These are phyloP conservation scores for Aureobasidium melanogenum DNA, from an alignment of 2,329 filamentous ascomycete genomes.

Conservation along the genomic window DNA sequence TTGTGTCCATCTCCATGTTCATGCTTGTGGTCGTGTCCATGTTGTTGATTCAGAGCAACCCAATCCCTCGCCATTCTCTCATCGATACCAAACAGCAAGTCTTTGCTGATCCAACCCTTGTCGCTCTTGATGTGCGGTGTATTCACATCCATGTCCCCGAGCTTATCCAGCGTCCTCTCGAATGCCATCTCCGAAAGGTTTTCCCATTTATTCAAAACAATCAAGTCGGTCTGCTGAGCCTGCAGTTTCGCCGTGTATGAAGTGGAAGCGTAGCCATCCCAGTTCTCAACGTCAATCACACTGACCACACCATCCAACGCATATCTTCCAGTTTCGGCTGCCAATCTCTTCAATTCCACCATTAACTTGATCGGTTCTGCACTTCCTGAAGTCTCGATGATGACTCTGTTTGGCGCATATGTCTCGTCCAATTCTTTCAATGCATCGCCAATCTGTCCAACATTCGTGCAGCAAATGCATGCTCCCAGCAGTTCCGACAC, in stretches of 20 bases:
- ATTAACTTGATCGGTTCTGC: slow-evolving; percentile 78
- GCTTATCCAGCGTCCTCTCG: slow-evolving; percentile 67
- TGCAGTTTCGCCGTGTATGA: slow-evolving; percentile 83
- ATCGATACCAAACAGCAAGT: slow-evolving; percentile 81
- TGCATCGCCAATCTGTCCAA: slow-evolving; percentile 78
- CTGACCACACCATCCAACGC: slow-evolving; percentile 79
- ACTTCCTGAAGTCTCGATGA: slow-evolving; percentile 86
- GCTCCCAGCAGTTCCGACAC: slow-evolving; percentile 91
- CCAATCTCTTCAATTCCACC: slow-evolving; percentile 77
- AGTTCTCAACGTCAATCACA: slow-evolving; percentile 92
- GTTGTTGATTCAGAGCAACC: slow-evolving; percentile 29
- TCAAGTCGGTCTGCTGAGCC: slow-evolving; percentile 79
- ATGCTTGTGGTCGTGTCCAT: slow-evolving; percentile 35
- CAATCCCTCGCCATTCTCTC: slow-evolving; percentile 57
- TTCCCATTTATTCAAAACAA: slow-evolving; percentile 94
- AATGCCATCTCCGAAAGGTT: slow-evolving; percentile 60
- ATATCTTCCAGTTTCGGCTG: slow-evolving; percentile 60
- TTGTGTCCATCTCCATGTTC: slow-evolving; percentile 24
- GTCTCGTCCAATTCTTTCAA: slow-evolving; percentile 61
- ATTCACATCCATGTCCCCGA: slow-evolving; percentile 74
- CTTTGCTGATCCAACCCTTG: slow-evolving; percentile 67
- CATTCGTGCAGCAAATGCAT: slow-evolving; percentile 98
- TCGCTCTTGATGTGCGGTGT: slow-evolving; percentile 72
- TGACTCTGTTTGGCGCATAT: slow-evolving; percentile 67
- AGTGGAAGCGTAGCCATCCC: slow-evolving; percentile 85